Base-by-base conservation (phyloP, 2,329 filamentous ascomycete species). In the Diaporthe vexans region DNA sequence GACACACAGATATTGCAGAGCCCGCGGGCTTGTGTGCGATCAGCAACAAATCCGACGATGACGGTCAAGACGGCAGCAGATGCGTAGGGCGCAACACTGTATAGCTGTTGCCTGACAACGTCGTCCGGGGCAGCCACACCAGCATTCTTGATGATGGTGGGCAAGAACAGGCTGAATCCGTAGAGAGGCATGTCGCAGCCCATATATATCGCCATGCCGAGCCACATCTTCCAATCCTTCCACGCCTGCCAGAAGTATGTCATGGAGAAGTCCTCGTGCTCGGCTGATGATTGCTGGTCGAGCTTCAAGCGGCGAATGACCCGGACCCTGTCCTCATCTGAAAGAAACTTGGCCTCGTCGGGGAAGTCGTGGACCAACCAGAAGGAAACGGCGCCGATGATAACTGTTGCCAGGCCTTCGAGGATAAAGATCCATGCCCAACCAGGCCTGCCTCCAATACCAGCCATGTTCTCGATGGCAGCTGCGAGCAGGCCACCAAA, bases 321-420 rank as follows among this genome's bases (percentile, higher is more conserved):
- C 21, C 94, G 89, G 6, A 86, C 85, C 15, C 93, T 91, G 77
- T 97, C 94, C 2, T 88, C 87, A 0, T 88, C 86, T 0, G 89
- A 89, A 6, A 97, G 87, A 80, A 95, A 96, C 0, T 80, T 88
- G 8, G 94, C 93, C 61, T 92, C 88, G 77, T 94, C 93, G 0
- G 94, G 94, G 81, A 94, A 96, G 79, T 97, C 94, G 78, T 94
- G 90, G 3, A 95, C 92, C 83, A 93, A 87, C 90, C 91, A 94
- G 84, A 92, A 94, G 8, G 90, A 92, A 0, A 86, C 82, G 6
- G 92, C 74, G 1, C 92, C 94, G 8, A 94, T 86, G 1, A 94
- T 1, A 1, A 94, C 86, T 0, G 93, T 95, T 0, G 89, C 86
- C 0, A 94, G 82, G 5, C 94, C 94, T 83, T 93, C 91, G 26